phyloP scores from a whole-genome alignment of 257 asterid species.

The Handroanthus guayacan region DNA sequence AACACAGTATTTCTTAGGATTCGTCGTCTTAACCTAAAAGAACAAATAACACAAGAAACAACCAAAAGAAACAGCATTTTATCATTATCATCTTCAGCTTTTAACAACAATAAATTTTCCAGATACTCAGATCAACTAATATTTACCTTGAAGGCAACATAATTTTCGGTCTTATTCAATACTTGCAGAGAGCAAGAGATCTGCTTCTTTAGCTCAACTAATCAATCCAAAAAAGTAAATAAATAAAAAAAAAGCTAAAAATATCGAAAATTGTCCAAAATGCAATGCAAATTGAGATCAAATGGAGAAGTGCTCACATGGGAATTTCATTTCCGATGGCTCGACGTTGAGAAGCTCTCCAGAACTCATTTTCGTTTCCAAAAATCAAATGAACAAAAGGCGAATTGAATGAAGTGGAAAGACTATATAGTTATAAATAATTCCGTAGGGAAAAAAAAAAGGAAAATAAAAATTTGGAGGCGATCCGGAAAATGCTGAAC shows the following conservation, averaged over 20 bases:
- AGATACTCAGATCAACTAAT: constrained; percentile 27
- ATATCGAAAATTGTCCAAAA: neutral
- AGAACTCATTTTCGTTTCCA: constrained; percentile 47
- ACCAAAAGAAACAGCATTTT: neutral
- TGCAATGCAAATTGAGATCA: neutral
- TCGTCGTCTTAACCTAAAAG: constrained; percentile 60
- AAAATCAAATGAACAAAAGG: neutral
- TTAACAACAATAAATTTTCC: neutral
- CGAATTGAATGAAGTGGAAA: constrained; percentile 34
- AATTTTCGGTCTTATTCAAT: constrained; percentile 68
- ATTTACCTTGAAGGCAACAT: constrained; percentile 84
- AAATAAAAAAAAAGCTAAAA: neutral
- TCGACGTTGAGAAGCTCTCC: constrained; percentile 66
- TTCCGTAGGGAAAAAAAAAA: constrained; percentile 11
- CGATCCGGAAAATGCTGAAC: constrained; percentile 50
- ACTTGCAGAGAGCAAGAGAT: constrained; percentile 76
- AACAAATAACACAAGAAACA: neutral
- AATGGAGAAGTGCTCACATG: constrained; percentile 48
- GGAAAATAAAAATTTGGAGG: constrained; percentile 28
- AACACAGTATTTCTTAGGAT: constrained; percentile 85
- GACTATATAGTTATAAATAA: constrained; percentile 21
- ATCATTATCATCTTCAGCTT: neutral
- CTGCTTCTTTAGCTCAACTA: constrained; percentile 87
- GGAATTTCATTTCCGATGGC: constrained; percentile 71
- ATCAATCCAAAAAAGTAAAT: constrained; percentile 21